Conservation (phyloP, 495 filamentous ascomycete genomes). For the Daldinia loculata region DNA sequence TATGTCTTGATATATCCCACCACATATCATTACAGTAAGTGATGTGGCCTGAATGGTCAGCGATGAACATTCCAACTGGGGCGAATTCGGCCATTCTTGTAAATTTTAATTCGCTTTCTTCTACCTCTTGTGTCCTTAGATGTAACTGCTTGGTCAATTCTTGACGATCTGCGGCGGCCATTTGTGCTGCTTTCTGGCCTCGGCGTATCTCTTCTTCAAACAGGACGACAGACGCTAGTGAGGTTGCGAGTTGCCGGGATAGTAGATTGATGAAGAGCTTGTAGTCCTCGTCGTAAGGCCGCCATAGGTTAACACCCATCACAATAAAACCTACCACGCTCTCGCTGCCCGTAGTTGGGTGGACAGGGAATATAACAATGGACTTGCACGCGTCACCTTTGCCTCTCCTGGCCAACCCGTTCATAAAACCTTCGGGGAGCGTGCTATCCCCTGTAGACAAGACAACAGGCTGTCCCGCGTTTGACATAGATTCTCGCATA, state of each 20-base stretch:
- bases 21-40: conserved; percentile 79
- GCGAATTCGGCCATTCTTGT: conserved; percentile 78
- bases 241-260: conserved; percentile 73
- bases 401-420: conserved; percentile 69
- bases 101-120: conserved; percentile 75
- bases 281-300: conserved; percentile 76
- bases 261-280: conserved; percentile 74
- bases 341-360: conserved; percentile 70
- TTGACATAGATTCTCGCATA: conserved; percentile 72
- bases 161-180: conserved; percentile 71
- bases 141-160: conserved; percentile 73
- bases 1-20: conserved; percentile 71
- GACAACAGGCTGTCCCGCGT: conserved; percentile 61
- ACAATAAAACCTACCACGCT: conserved; percentile 72
- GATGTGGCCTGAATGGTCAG: conserved; percentile 66
- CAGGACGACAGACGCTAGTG: conserved; percentile 74
- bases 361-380: conserved; percentile 74
- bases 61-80: conserved; percentile 77
- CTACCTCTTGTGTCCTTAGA: conserved; percentile 70
- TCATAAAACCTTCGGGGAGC: conserved; percentile 64
- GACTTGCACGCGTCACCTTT: conserved; percentile 70
- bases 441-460: conserved; percentile 66
- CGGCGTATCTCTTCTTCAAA: conserved; percentile 78
- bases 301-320: conserved; percentile 72
- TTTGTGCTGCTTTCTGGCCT: conserved; percentile 69